Evolutionary conservation across 148 eudicot genomes (phyloP).

Genomic region (Gaultheria prostrata): DNA sequence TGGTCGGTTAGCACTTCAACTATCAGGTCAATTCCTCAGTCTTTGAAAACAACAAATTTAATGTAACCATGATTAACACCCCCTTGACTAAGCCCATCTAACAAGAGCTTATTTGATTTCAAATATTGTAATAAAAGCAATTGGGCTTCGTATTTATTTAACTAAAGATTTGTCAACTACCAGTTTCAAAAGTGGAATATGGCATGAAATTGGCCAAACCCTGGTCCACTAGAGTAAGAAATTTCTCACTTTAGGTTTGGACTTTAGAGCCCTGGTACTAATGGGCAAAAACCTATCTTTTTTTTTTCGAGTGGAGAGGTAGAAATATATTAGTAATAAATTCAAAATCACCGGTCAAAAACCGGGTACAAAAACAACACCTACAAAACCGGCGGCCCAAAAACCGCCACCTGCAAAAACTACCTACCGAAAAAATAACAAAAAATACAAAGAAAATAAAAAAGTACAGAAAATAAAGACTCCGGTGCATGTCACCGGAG

Average conservation of each 20-base stretch:
- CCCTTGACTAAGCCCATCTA: neutral
- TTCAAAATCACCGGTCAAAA: no score
- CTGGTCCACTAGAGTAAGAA: neutral
- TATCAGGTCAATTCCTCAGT: neutral
- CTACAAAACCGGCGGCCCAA: no score
- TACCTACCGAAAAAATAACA: no score
- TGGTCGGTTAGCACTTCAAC: neutral
- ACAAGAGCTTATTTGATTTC: neutral
- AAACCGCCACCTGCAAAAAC: no score
- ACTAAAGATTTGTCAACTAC: neutral
- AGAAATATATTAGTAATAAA: no score
- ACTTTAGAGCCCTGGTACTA: no score
- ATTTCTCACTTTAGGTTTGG: neutral
- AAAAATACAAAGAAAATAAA: no score
- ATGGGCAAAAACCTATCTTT: neutral
- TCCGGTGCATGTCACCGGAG: no score
- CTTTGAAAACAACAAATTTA: neutral
- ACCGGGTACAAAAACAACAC: no score
- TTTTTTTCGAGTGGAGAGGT: no score
- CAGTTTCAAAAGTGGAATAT: neutral
- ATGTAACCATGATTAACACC: no score
- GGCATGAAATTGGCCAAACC: neutral
- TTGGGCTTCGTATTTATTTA: neutral
- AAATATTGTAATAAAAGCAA: neutral
- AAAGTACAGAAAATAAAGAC: no score